Evolutionary conservation across 257 asterid genomes (phyloP).

Genomic region (Perilla frutescens): DNA sequence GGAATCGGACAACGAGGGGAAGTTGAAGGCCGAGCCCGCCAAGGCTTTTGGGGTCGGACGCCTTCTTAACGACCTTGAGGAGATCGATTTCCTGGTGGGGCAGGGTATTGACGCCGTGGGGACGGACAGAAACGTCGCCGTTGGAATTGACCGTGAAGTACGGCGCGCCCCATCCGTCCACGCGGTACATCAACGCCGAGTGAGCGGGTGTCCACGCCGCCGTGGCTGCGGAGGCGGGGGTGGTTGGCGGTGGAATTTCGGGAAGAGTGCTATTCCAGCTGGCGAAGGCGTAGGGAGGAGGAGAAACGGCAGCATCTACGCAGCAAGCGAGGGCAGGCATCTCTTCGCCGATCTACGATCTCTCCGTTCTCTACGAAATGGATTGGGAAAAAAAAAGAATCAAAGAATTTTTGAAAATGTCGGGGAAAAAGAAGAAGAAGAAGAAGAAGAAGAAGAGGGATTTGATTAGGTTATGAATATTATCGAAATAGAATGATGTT

Average conservation of each 20-base stretch:
- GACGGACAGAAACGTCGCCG: constrained; percentile 77
- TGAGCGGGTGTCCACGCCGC: constrained; percentile 69
- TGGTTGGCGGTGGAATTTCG: constrained; percentile 42
- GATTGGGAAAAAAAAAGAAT: constrained; percentile 47
- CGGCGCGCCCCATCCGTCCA: constrained; percentile 95
- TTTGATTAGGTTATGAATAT: constrained; percentile 4
- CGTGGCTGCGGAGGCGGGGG: constrained; percentile 33
- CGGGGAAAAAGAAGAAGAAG: not conserved
- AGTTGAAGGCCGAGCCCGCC: constrained; percentile 91
- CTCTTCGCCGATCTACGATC: constrained; percentile 57
- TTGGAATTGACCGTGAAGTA: constrained; percentile 78
- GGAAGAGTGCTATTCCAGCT: constrained; percentile 71
- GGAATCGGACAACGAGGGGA: constrained; percentile 82
- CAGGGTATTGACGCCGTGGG: constrained; percentile 66
- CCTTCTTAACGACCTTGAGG: constrained; percentile 84
- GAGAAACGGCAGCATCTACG: constrained; percentile 72
- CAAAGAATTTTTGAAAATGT: constrained; percentile 46
- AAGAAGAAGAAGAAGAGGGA: not conserved
- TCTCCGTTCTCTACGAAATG: constrained; percentile 20
- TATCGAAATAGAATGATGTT: constrained; percentile 37
- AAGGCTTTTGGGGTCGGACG: constrained; percentile 60
- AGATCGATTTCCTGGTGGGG: constrained; percentile 92
- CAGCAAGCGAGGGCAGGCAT: constrained; percentile 89
- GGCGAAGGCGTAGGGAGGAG: constrained; percentile 62
- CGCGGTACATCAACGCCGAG: constrained; percentile 71